Conservation (phyloP, 768 basidiomycete genomes). For the Tubosaeta sp. region DNA sequence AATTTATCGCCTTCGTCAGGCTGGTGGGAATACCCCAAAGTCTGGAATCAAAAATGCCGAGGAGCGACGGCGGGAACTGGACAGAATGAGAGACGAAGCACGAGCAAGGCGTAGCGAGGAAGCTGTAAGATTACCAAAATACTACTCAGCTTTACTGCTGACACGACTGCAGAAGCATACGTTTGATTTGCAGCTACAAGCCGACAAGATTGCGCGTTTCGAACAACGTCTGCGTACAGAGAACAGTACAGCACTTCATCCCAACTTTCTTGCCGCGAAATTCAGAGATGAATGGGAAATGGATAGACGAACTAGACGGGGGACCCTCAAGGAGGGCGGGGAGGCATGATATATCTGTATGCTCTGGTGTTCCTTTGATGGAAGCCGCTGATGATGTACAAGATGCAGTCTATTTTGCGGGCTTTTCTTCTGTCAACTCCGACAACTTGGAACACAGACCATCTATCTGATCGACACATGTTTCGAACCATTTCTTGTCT, state of each 20-base stretch:
- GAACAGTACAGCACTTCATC: slow-evolving; percentile 56
- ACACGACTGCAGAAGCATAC: slow-evolving; percentile 36
- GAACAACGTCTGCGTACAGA: slow-evolving; percentile 50
- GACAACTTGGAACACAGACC: slow-evolving; percentile 35
- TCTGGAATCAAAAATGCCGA: slow-evolving; percentile 55
- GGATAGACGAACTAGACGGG: slow-evolving; percentile 31
- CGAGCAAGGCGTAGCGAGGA: slow-evolving; percentile 52
- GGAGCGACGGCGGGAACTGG: slow-evolving; percentile 62
- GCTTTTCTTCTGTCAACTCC: slow-evolving; percentile 21
- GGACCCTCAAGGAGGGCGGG: slow-evolving; percentile 25
- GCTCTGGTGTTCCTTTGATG: slow-evolving; percentile 5
- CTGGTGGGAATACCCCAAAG: slow-evolving; percentile 41
- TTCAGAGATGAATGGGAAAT: slow-evolving; percentile 51
- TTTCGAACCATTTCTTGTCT: slow-evolving; percentile 55
- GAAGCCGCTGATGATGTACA: slow-evolving; percentile 18
- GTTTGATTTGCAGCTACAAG: slow-evolving; percentile 56
- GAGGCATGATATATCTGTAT: slow-evolving; percentile 29
- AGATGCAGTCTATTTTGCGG: slow-evolving; percentile 2
- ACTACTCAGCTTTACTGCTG: neutral
- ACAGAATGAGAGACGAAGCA: slow-evolving; percentile 68
- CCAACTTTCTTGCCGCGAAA: slow-evolving; percentile 56
- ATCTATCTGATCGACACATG: slow-evolving; percentile 60
- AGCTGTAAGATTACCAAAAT: slow-evolving; percentile 38
- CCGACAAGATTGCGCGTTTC: slow-evolving; percentile 58
- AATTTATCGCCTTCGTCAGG: slow-evolving; percentile 21